Base-by-base conservation (phyloP, 1,139 yeast genomes). In the Lizanozyma gosingica region DNA sequence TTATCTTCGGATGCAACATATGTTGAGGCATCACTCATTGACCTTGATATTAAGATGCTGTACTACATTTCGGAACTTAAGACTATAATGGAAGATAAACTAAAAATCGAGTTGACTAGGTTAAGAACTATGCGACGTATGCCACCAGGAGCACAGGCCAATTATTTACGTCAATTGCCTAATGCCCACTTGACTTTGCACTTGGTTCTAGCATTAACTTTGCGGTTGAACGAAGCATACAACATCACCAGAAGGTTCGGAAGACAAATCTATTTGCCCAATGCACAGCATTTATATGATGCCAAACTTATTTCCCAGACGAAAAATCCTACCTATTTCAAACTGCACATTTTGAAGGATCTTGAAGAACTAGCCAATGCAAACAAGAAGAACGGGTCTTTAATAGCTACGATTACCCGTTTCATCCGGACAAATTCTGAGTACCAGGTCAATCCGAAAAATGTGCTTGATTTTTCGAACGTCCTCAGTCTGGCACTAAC, bases 391-490 rank as follows among this genome's bases (percentile, higher is more conserved):
- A 70, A 70, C 47, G 73, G 75, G 1, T 62, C 68, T 2, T 53
- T 70, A 34, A 63, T 70, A 33, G 76, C 76, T 3, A 69, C 67
- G 14, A 55, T 69, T 37, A 70, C 76, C 1, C 54, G 74, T 36
- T 62, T 68, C 37, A 53, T 69, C 8, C 55, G 75, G 29, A 63
- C 60, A 40, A 63, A 60, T 43, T 54, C 73, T 1, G 43, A 42
- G 27, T 61, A 56, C 44, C 65, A 59, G 32, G 54, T 54, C 4
- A 58, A 53, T 39, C 40, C 55, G 1, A 65, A 65, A 42, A 62
- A 52, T 36, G 51, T 65, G 3, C 46, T 56, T 15, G 72, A 65
- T 38, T 66, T 67, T 41, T 54, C 54, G 17, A 66, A 63, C 39
- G 67, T 67, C 41, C 52, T 62, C 2, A 54, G 51, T 39, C 75